These are phyloP conservation scores for Huntiella moniliformis DNA, from an alignment of 2,329 filamentous ascomycete genomes.

Conservation along the genomic window DNA sequence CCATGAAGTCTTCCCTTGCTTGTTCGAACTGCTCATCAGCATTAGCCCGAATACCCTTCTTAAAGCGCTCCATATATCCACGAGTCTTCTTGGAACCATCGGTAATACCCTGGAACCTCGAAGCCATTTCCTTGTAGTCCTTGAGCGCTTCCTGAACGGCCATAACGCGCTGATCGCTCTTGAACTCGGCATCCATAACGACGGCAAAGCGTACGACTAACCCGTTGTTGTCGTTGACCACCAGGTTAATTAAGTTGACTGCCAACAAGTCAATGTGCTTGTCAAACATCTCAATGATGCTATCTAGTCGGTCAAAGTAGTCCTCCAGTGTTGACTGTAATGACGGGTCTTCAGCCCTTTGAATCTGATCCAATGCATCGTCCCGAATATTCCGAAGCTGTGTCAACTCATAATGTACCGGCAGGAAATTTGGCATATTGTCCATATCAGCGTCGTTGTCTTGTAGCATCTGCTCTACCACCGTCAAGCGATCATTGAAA, in stretches of 20 bases:
- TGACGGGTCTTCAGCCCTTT: slow-evolving; percentile 50
- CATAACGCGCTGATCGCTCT: slow-evolving; percentile 78
- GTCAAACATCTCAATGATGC: slow-evolving; percentile 85
- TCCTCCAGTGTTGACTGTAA: slow-evolving; percentile 71
- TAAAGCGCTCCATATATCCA: slow-evolving; percentile 92
- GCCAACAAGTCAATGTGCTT: slow-evolving; percentile 80
- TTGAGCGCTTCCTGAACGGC: slow-evolving; percentile 87
- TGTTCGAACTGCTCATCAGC: slow-evolving; percentile 57
- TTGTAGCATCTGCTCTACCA: slow-evolving; percentile 58
- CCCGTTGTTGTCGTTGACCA: slow-evolving; percentile 71
- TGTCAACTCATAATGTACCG: slow-evolving; percentile 81
- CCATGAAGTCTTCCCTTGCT: slow-evolving; percentile 56
- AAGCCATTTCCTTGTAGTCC: slow-evolving; percentile 87
- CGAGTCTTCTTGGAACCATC: slow-evolving; percentile 80
- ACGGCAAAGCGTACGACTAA: slow-evolving; percentile 82
- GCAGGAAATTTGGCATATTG: slow-evolving; percentile 79
- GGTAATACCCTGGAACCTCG: slow-evolving; percentile 85
- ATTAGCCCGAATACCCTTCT: slow-evolving; percentile 57
- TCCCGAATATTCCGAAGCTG: slow-evolving; percentile 85
- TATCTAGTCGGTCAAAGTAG: slow-evolving; percentile 73
- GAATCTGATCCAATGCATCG: slow-evolving; percentile 92
- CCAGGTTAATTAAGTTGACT: slow-evolving; percentile 72
- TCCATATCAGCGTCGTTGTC: slow-evolving; percentile 74
- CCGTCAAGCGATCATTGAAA: slow-evolving; percentile 59
- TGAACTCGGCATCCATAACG: slow-evolving; percentile 88